phyloP scores from a whole-genome alignment of 306 rosid species.

The Cyamopsis tetragonoloba region DNA sequence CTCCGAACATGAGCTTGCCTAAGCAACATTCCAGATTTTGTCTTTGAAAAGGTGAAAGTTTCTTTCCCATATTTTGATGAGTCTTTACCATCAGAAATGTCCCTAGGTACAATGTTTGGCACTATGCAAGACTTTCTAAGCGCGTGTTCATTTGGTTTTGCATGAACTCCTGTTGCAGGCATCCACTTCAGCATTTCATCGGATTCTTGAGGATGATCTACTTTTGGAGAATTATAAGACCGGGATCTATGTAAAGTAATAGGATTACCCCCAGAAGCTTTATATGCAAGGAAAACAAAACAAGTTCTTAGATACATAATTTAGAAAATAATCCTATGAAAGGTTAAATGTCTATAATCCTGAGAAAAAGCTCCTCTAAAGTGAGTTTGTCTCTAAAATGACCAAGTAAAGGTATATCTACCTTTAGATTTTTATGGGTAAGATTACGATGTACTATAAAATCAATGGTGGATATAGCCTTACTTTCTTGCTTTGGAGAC shows the following conservation, averaged over 20 bases:
- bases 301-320: background rate
- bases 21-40: conserved; percentile 68
- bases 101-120: conserved; percentile 47
- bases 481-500: background rate
- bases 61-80: too few species aligned
- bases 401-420: background rate
- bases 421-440: background rate
- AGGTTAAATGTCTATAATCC: background rate
- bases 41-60: conserved; percentile 52
- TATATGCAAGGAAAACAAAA: conserved; percentile 13
- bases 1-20: conserved; percentile 52
- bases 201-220: conserved; percentile 33
- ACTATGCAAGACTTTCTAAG: conserved; percentile 31
- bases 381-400: background rate
- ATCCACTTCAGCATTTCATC: conserved; percentile 49
- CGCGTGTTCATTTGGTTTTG: conserved; percentile 45
- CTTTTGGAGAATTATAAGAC: conserved; percentile 42
- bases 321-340: conserved; percentile 16
- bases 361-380: background rate
- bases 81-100: conserved; percentile 46
- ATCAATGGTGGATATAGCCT: background rate
- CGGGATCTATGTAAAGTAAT: conserved; percentile 36
- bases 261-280: conserved; percentile 70
- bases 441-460: background rate
- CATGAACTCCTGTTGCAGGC: conserved; percentile 34